phyloP scores from a whole-genome alignment of 164 flowering plant genomes.

The Nelumbo lutea region DNA sequence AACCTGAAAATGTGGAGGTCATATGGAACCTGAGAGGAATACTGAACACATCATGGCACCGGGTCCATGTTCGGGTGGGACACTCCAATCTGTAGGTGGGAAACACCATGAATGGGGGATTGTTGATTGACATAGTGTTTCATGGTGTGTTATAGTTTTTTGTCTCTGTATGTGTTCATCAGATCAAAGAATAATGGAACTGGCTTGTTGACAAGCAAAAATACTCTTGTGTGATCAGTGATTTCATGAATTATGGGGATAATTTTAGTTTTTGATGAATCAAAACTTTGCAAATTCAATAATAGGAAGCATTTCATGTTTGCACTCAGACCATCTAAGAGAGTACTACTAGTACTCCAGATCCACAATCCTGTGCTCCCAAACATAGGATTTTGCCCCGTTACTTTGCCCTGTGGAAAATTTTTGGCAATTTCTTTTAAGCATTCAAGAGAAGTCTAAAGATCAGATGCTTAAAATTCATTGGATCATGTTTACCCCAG shows the following conservation, averaged over 20 bases:
- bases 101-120: neutral
- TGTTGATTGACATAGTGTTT: neutral
- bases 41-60: constrained; percentile 93
- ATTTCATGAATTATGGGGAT: neutral
- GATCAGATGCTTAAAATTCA: no score
- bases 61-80: constrained; percentile 68
- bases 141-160: neutral
- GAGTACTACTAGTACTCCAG: no score
- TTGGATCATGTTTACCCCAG: no score
- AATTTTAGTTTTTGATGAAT: no score
- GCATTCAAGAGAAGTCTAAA: no score
- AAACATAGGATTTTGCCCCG: no score
- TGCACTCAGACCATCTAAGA: no score
- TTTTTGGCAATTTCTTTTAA: no score
- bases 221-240: neutral
- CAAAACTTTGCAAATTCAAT: no score
- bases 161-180: neutral
- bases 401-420: no score
- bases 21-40: constrained; percentile 94
- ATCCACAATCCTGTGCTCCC: no score
- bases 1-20: constrained; percentile 68
- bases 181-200: neutral
- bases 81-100: constrained; percentile 47
- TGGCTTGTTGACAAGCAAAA: neutral
- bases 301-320: no score